Percentiles rank a stretch among this genome's conserved stretches.
phyloP scores from a whole-genome alignment of 768 basidiomycete genomes.

The Leccinum truebloodii region DNA sequence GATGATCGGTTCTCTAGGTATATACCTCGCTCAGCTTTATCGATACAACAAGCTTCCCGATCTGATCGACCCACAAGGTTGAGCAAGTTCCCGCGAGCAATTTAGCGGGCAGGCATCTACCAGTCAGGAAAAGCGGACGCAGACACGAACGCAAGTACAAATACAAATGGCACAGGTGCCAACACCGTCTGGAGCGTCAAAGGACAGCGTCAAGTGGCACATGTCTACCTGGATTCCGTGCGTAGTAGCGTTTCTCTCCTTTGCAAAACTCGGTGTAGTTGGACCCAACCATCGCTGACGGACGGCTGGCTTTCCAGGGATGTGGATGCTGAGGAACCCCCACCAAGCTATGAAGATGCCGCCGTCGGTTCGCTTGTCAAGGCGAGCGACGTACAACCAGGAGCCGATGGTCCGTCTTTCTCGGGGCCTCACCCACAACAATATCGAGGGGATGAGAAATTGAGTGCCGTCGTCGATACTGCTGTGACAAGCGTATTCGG shows the following conservation, averaged over 20 bases:
- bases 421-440: neutral
- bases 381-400: no score
- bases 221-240: conserved; percentile 2
- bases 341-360: conserved; percentile 18
- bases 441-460: conserved; percentile 1
- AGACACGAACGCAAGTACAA: neutral
- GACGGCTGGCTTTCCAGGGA: neutral
- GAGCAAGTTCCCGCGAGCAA: neutral
- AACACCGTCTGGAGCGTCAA: neutral
- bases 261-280: neutral
- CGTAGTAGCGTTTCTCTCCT: neutral
- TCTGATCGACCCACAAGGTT: conserved; percentile 62
- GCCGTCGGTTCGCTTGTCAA: neutral
- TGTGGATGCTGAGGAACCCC: conserved; percentile 4
- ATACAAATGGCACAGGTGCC: neutral
- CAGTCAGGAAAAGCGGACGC: neutral
- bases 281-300: neutral
- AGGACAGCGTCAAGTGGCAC: neutral
- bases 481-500: neutral
- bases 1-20: conserved; percentile 44
- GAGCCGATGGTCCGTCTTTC: neutral
- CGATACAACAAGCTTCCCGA: conserved; percentile 70
- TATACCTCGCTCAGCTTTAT: conserved; percentile 74
- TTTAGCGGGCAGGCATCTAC: neutral
- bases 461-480: neutral